Percentiles rank a stretch among this genome's conserved stretches.
These are phyloP conservation scores for Nelumbo lutea DNA, from an alignment of 164 flowering plant genomes.

Conservation along the genomic window DNA sequence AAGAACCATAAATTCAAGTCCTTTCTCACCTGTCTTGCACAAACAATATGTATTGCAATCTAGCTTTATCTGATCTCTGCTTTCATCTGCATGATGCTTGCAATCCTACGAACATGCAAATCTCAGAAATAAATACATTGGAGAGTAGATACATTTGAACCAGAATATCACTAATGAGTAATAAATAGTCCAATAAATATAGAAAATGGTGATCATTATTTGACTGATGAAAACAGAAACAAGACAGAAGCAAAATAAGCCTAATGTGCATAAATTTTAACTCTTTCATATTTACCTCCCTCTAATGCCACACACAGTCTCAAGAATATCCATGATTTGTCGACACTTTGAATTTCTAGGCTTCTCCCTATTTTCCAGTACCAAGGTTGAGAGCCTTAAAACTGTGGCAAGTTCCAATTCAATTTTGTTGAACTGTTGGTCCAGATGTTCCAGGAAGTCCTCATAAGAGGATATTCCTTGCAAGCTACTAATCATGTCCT, in stretches of 20 bases:
- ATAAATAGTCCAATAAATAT: background rate
- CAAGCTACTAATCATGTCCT: slow-evolving; percentile 16
- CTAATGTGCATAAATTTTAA: background rate
- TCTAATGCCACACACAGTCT: slow-evolving; percentile 41
- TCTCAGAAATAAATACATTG: background rate
- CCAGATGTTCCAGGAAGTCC: slow-evolving; percentile 52
- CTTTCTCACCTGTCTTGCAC: background rate
- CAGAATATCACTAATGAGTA: background rate
- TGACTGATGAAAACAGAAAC: background rate
- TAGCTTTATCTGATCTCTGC: slow-evolving; percentile 20
- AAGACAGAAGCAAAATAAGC: background rate
- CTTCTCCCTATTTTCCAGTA: slow-evolving; percentile 39
- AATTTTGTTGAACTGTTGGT: slow-evolving; percentile 47
- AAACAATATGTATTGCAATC: background rate
- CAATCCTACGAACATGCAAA: slow-evolving; percentile 32
- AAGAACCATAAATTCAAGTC: background rate
- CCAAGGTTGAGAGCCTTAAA: slow-evolving; percentile 40
- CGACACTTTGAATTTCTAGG: slow-evolving; percentile 41
- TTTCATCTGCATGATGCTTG: slow-evolving; percentile 26
- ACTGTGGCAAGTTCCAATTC: slow-evolving; percentile 53
- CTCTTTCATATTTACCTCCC: slow-evolving; percentile 37
- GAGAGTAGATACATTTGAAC: background rate
- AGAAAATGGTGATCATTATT: background rate
- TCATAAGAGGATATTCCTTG: slow-evolving; percentile 43
- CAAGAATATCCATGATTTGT: slow-evolving; percentile 45